A percentile compares a stretch with the other conserved stretches of the same genome.
Evolutionary conservation across 805 yeast species (phyloP).

Genomic region (Starmerella vaccinii): DNA sequence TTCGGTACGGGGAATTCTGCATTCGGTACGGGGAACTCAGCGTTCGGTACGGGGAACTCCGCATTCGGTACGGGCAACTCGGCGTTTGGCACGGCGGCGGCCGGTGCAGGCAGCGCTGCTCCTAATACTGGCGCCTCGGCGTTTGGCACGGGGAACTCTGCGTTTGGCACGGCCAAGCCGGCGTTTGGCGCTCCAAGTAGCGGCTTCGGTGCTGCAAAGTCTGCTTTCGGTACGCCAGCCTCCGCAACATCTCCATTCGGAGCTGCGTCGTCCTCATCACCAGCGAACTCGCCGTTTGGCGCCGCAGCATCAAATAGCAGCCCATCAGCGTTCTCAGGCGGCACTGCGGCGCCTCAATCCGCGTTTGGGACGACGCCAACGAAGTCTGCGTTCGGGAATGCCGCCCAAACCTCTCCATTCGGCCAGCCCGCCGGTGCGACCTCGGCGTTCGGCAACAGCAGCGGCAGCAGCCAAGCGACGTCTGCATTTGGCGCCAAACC

Average conservation of each 20-base stretch:
- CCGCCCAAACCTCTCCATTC: constrained; percentile 9
- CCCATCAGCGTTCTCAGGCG: not conserved
- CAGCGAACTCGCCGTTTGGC: constrained; percentile 14
- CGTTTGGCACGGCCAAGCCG: constrained; percentile 18
- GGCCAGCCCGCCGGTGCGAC: not conserved
- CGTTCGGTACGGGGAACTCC: constrained; percentile 23
- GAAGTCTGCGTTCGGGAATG: constrained; percentile 4
- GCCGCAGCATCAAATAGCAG: constrained; percentile 7
- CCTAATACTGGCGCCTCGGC: constrained; percentile 15
- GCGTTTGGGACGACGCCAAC: constrained; percentile 1
- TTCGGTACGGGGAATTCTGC: constrained; percentile 7
- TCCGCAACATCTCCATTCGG: constrained; percentile 16
- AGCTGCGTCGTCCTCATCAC: no score
- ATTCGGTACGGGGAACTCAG: constrained; percentile 18
- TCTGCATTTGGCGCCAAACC: constrained; percentile 11
- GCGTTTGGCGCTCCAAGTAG: constrained; percentile 11
- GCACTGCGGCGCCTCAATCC: not conserved
- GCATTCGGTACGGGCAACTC: constrained; percentile 17
- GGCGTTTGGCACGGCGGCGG: constrained; percentile 18
- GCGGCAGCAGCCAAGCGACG: constrained; percentile 5
- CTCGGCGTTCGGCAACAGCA: constrained; percentile 5
- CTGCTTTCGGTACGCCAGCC: constrained; percentile 2
- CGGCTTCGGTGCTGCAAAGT: constrained; percentile 7
- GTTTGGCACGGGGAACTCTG: constrained; percentile 17
- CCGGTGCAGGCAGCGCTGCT: no score